Evolutionary conservation across 1,284 basidiomycete species (phyloP).

Genomic region (Trichosporon asahii): DNA sequence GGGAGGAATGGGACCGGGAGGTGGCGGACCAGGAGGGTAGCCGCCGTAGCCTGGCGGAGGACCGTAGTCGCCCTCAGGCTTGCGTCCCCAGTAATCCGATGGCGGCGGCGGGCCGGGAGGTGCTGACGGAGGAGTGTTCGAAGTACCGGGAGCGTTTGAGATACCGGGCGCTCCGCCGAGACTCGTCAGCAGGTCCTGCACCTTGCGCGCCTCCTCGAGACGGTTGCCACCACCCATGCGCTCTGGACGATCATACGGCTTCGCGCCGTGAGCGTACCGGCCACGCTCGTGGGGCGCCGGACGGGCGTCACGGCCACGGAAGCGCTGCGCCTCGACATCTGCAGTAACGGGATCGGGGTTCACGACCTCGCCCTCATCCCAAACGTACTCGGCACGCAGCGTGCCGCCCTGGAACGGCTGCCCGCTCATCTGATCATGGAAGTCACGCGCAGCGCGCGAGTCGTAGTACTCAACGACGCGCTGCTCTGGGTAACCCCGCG

Average conservation of each 20-base stretch:
- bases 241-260: constrained; percentile 17
- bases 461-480: constrained; percentile 86
- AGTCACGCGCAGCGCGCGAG: constrained; percentile 72
- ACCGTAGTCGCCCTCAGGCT: not conserved
- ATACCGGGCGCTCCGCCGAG: constrained; percentile 23
- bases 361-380: constrained; percentile 62
- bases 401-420: constrained; percentile 76
- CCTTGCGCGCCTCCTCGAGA: constrained; percentile 41
- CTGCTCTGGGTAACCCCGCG: constrained; percentile 68
- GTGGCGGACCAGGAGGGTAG: constrained; percentile 1
- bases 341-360: constrained; percentile 29
- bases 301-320: not conserved
- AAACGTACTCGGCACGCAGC: constrained; percentile 83
- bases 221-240: constrained; percentile 16
- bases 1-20: not conserved
- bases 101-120: not conserved
- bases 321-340: constrained; percentile 15
- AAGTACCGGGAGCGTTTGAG: constrained; percentile 9
- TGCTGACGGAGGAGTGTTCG: constrained; percentile 1
- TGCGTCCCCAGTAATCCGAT: not conserved
- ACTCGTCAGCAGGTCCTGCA: constrained; percentile 36
- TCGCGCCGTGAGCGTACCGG: not conserved
- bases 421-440: constrained; percentile 73
- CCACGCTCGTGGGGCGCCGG: not conserved
- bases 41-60: not conserved